Evolutionary conservation across 2,329 filamentous ascomycete genomes (phyloP).

Genomic region (Colletotrichum sublineola): DNA sequence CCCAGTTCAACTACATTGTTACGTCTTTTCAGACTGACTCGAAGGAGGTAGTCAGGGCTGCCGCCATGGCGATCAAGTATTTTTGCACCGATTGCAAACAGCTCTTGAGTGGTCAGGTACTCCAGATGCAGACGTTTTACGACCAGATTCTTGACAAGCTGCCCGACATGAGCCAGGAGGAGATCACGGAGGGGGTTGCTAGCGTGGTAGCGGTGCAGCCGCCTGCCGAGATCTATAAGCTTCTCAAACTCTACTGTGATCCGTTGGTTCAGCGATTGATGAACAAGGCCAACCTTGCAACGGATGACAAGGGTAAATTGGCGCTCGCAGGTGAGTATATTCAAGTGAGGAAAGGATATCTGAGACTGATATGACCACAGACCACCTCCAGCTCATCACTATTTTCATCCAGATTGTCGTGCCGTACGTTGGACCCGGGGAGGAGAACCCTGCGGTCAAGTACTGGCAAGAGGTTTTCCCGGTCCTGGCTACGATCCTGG

Average conservation of each 20-base stretch:
- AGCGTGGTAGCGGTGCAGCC: conserved; percentile 91
- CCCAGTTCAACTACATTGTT: conserved; percentile 96
- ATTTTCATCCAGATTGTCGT: conserved; percentile 85
- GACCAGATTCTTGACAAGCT: conserved; percentile 89
- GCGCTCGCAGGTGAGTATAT: conserved; percentile 79
- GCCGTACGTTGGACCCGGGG: conserved; percentile 78
- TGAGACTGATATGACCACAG: conserved; percentile 57
- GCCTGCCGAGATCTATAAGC: conserved; percentile 81
- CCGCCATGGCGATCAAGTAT: conserved; percentile 95
- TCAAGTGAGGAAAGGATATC: background rate
- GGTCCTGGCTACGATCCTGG: conserved; percentile 85
- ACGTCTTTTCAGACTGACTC: conserved; percentile 90
- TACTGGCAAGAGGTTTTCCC: conserved; percentile 97
- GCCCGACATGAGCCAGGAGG: conserved; percentile 89
- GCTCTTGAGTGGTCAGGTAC: conserved; percentile 84
- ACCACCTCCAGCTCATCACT: conserved; percentile 92
- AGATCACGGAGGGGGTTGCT: conserved; percentile 95
- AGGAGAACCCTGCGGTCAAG: conserved; percentile 91
- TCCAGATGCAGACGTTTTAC: conserved; percentile 92
- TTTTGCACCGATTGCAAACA: conserved; percentile 96
- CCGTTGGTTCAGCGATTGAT: conserved; percentile 89
- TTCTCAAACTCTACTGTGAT: conserved; percentile 93
- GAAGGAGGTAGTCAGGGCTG: conserved; percentile 90
- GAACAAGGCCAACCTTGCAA: conserved; percentile 86
- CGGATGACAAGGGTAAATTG: conserved; percentile 85